Base-by-base conservation (phyloP, 1,139 yeast species). In the Scheffersomyces illinoinensis region DNA sequence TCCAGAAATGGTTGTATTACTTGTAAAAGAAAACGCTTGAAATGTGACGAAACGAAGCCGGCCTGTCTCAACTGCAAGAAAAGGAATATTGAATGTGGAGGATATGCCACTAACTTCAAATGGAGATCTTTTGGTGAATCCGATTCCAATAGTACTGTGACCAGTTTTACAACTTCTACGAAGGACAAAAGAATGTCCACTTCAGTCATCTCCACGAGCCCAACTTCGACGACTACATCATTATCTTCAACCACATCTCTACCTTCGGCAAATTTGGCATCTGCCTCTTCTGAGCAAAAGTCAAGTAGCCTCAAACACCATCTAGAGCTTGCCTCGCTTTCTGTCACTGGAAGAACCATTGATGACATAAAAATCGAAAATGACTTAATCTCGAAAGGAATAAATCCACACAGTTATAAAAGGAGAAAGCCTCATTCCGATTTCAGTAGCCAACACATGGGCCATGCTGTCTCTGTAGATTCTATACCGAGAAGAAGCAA, bases 41-140 rank as follows among this genome's bases (percentile, higher is more conserved):
- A 85, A 66, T 85, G 89, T 67, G 89, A 85, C 63, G 89, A 85
- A 65, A 76, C 81, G 7, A 84, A 84, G 62, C 89, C 89, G 0
- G 67, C 66, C 23, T 85, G 89, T 62, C 58, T 68, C 47, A 83
- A 80, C 59, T 83, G 87, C 64, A 67, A 66, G 12, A 76, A 75
- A 60, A 79, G 78, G 67, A 78, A 76, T 50, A 77, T 82, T 21
- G 76, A 72, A 19, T 86, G 89, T 68, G 89, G 88, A 7, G 91
- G 91, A 0, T 88, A 88, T 66, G 85, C 87, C 4, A 85, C 85
- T 39, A 81, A 81, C 56, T 87, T 85, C 74, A 85, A 85, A 66
- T 88, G 91, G 91, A 77, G 85, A 64, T 76, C 85, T 8, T 87
- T 86, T 60, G 73, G 64, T 24, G 68, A 76, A 50, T 75, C 71